These are phyloP conservation scores for Ceratocystis huliohia DNA, from an alignment of 2,329 filamentous ascomycete genomes.

Conservation along the genomic window DNA sequence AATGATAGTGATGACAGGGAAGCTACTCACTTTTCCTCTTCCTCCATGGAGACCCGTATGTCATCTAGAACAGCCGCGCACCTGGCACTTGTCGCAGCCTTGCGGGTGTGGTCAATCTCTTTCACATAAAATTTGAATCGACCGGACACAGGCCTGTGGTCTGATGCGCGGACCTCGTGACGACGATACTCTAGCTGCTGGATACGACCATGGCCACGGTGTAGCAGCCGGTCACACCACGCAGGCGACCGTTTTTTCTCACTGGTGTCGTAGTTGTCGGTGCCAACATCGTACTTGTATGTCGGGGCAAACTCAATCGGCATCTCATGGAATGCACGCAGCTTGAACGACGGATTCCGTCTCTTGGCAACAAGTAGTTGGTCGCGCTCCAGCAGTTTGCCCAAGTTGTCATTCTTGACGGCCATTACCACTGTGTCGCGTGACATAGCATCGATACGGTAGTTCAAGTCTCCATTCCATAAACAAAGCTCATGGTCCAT, in stretches of 20 bases:
- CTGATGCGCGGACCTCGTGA: conserved; percentile 81
- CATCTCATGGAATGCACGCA: conserved; percentile 80
- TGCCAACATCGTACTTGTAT: conserved; percentile 97
- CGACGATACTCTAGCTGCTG: conserved; percentile 78
- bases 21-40: conserved; percentile 61
- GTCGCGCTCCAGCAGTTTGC: conserved; percentile 81
- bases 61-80: conserved; percentile 64
- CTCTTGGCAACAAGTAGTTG: conserved; percentile 81
- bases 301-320: conserved; percentile 89
- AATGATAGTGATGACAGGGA: no score
- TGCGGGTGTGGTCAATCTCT: conserved; percentile 55
- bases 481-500: conserved; percentile 97
- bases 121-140: conserved; percentile 75
- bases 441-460: conserved; percentile 94
- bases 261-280: conserved; percentile 82
- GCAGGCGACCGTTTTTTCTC: conserved; percentile 91
- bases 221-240: conserved; percentile 93
- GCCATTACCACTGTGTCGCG: conserved; percentile 83
- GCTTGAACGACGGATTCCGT: conserved; percentile 76
- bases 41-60: conserved; percentile 53
- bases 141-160: conserved; percentile 86
- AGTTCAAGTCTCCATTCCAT: conserved; percentile 91
- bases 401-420: conserved; percentile 65
- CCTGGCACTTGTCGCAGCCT: conserved; percentile 55
- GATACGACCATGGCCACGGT: conserved; percentile 66